These are phyloP conservation scores for Ogataea neopini DNA, from an alignment of 805 yeast genomes.

Conservation along the genomic window DNA sequence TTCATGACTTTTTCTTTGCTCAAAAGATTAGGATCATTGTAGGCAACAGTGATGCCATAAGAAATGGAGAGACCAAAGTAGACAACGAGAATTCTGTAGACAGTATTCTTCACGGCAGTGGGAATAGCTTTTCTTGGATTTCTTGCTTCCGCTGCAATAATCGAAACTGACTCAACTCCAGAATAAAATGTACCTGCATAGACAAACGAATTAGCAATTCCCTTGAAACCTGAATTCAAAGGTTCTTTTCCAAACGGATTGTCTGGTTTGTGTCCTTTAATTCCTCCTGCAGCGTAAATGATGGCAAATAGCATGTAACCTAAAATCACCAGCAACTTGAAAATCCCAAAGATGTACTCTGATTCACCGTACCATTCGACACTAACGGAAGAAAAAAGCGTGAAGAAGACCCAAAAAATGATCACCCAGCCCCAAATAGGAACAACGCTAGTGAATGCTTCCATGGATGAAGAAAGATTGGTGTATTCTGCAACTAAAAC, in stretches of 20 bases:
- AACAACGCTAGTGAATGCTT: conserved; percentile 50
- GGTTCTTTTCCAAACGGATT: conserved; percentile 36
- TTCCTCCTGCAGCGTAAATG: conserved; percentile 45
- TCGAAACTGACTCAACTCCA: conserved; percentile 57
- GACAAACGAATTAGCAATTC: conserved; percentile 55
- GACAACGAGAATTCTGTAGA: conserved; percentile 52
- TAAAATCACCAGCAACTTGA: conserved; percentile 46
- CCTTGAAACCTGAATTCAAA: conserved; percentile 49
- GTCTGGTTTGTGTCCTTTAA: conserved; percentile 24
- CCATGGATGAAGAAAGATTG: conserved; percentile 49
- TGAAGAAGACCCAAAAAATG: conserved; percentile 52
- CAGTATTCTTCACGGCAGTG: conserved; percentile 52
- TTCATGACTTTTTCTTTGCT: conserved; percentile 36
- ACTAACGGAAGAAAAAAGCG: conserved; percentile 50
- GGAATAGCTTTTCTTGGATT: conserved; percentile 58
- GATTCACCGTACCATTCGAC: conserved; percentile 58
- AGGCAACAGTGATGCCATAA: conserved; percentile 58
- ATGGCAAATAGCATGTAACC: conserved; percentile 55
- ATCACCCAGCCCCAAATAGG: conserved; percentile 58
- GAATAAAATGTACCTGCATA: conserved; percentile 61
- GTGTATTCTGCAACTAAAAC: conserved; percentile 58
- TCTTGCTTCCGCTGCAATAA: conserved; percentile 57
- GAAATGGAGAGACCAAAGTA: conserved; percentile 54
- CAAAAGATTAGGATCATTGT: conserved; percentile 45
- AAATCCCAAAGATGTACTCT: conserved; percentile 53